phyloP scores from a whole-genome alignment of 495 filamentous ascomycete species.

The Aspergillus ellipticus region DNA sequence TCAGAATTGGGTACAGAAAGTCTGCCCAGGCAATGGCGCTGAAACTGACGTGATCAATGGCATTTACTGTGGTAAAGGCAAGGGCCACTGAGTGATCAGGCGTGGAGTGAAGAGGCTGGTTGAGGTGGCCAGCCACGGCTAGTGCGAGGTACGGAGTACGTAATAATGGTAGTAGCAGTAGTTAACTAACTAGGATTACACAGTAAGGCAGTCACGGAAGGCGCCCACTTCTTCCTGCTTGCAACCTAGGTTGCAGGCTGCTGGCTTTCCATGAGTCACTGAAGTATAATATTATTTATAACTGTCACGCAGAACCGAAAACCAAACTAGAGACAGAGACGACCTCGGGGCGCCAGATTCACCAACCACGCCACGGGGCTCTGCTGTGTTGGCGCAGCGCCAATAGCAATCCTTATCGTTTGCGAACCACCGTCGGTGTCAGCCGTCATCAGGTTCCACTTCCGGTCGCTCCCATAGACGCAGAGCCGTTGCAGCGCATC shows the following conservation, averaged over 20 bases:
- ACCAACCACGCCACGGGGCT: not conserved
- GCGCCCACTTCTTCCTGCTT: not conserved
- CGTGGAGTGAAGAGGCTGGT: not conserved
- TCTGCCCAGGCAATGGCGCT: not conserved
- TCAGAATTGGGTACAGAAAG: not conserved
- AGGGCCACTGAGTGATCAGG: not conserved
- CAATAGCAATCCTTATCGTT: conserved; percentile 5
- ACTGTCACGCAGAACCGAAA: not conserved
- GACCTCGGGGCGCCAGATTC: not conserved
- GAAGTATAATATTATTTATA: not conserved
- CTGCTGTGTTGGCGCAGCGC: not conserved
- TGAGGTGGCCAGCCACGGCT: not conserved
- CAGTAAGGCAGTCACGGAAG: no score
- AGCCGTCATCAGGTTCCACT: conserved; percentile 29
- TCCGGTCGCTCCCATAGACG: conserved; percentile 28
- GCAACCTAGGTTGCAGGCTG: not conserved
- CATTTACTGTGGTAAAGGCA: not conserved
- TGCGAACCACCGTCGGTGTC: conserved; percentile 6
- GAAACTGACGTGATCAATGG: not conserved
- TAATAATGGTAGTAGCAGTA: no score
- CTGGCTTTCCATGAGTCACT: not conserved
- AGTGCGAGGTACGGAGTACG: no score
- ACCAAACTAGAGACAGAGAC: not conserved
- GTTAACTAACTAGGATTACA: no score
- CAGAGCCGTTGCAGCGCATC: conserved; percentile 18